Evolutionary conservation across 2,329 filamentous ascomycete genomes (phyloP).

Genomic region (Calonectria pteridis): DNA sequence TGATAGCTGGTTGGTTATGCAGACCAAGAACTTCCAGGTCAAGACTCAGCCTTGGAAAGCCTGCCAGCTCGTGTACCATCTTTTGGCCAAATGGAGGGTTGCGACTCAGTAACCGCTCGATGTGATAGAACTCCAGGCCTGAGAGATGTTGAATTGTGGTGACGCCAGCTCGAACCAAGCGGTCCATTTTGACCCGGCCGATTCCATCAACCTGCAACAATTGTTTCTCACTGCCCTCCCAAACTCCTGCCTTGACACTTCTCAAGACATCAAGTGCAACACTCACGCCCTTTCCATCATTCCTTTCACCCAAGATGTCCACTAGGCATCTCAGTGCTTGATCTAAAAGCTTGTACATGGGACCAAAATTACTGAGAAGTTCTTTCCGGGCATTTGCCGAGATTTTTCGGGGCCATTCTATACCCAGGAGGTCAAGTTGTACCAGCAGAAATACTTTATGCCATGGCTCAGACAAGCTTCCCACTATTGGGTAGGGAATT

Average conservation of each 20-base stretch:
- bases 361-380: constrained; percentile 47
- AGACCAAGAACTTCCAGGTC: constrained; percentile 49
- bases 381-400: constrained; percentile 48
- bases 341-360: constrained; percentile 51
- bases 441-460: constrained; percentile 84
- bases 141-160: constrained; percentile 79
- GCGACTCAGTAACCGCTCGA: constrained; percentile 82
- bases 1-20: background rate
- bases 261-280: constrained; percentile 83
- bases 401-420: constrained; percentile 69
- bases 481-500: constrained; percentile 54
- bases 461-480: constrained; percentile 66
- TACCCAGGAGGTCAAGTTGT: constrained; percentile 75
- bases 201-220: constrained; percentile 86
- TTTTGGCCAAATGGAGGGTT: constrained; percentile 87
- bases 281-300: constrained; percentile 75
- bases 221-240: constrained; percentile 86
- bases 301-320: constrained; percentile 53
- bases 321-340: constrained; percentile 52
- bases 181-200: constrained; percentile 80
- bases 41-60: constrained; percentile 74
- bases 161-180: constrained; percentile 78
- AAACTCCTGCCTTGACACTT: constrained; percentile 79
- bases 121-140: constrained; percentile 73
- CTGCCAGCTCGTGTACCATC: constrained; percentile 71